Evolutionary conservation across 1,284 basidiomycete genomes (phyloP).

Genomic region (Amylostereum chailletii): DNA sequence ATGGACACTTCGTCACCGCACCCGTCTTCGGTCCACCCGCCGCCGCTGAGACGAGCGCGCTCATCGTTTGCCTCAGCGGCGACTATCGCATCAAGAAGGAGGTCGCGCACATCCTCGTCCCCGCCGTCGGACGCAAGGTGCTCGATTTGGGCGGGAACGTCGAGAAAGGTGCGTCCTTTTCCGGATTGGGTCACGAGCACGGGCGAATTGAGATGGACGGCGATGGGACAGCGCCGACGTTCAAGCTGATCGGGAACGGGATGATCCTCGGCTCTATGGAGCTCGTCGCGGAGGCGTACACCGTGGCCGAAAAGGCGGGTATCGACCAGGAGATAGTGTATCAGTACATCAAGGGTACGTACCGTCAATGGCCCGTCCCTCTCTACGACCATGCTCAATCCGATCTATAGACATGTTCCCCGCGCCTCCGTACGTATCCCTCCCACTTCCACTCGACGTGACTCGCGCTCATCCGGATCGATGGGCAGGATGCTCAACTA

Average conservation of each 20-base stretch:
- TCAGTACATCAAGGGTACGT: conserved; percentile 49
- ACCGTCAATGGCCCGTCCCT: conserved; percentile 6
- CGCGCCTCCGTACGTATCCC: conserved; percentile 37
- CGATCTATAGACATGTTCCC: conserved; percentile 43
- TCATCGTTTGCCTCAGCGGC: conserved; percentile 76
- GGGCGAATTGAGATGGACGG: too few species aligned
- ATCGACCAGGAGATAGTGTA: conserved; percentile 58
- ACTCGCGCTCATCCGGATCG: conserved; percentile 20
- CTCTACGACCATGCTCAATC: conserved; percentile 15
- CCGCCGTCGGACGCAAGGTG: conserved; percentile 72
- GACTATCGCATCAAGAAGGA: conserved; percentile 82
- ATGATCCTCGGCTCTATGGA: conserved; percentile 68
- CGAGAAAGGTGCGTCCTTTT: conserved; percentile 48
- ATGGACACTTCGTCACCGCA: conserved; percentile 64
- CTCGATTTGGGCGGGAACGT: conserved; percentile 70
- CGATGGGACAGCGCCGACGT: conserved; percentile 45
- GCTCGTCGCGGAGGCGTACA: conserved; percentile 74
- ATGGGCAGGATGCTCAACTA: conserved; percentile 36
- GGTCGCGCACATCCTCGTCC: conserved; percentile 67
- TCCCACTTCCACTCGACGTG: not conserved
- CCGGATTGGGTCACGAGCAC: too few species aligned
- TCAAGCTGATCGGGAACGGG: conserved; percentile 77
- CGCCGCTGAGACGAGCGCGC: conserved; percentile 59
- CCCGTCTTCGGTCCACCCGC: conserved; percentile 76
- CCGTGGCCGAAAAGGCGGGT: conserved; percentile 79